Evolutionary conservation across 768 basidiomycete species (phyloP), one percentile per base, ranked within the genome.

Genomic region (Naganishia kalamii): DNA sequence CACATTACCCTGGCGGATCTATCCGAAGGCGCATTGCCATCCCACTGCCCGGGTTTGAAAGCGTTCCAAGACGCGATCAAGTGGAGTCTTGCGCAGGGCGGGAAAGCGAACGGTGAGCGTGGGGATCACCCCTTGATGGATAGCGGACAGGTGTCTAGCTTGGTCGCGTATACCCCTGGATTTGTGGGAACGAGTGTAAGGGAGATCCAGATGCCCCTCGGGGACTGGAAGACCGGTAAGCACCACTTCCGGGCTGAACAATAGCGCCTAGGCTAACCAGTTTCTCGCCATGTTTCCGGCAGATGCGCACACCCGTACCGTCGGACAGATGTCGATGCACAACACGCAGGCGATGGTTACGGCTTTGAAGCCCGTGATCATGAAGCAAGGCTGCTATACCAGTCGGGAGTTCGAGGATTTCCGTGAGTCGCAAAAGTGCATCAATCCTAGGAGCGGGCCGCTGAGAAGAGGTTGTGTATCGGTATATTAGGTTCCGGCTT

Each of bases 361-460:
- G 10, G 54, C 54, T 33, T 37, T 57, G 54, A 57, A 57, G 37
- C 54, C 54, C 6, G 40, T 13, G 3, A 37, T 40, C n/a, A 57
- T 57, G 54, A 57, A 37, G 23, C 54, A 57, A 12, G 54, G 54
- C 27, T 15, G 27, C 21, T 57, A 57, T 37, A 40, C 54, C 15
- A 57, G 54, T 40, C 54, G 27, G 30, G 54, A 57, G 6, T 57
- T 57, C 35, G 37, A 57, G 23, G 35, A 35, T 25, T 57, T 57
- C 23, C 35, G 54, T 57, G 40, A 40, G 54, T 25, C 15, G 21
- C 27, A 13, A 27, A 17, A 17, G 15, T 40, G 1, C 11, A 33
- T 35, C 32, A 44, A 11, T 15, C 33, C 19, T 4, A 19, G 5
- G 21, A 7, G 7, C 51, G 30, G 25, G 19, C 17, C 17, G 37